A percentile compares a stretch with the other conserved stretches of the same genome.
Conservation (phyloP, 2,329 filamentous ascomycete genomes). For the Cercospora sesami region DNA sequence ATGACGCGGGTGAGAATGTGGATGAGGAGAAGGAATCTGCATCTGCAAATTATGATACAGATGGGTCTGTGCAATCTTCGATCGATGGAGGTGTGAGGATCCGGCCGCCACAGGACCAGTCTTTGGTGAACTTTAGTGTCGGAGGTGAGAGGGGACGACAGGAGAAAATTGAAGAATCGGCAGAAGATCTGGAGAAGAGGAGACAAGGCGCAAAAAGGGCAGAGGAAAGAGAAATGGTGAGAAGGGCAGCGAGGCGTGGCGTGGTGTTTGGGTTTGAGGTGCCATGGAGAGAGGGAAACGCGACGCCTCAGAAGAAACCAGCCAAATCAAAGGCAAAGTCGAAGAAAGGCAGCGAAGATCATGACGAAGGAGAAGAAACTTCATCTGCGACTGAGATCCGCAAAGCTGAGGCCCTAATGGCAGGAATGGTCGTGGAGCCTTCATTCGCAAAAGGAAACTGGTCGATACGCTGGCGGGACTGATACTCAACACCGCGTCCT, state of each 20-base stretch:
- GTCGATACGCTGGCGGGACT: conserved; percentile 59
- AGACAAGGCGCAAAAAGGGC: conserved; percentile 52
- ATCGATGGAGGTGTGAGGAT: conserved; percentile 26
- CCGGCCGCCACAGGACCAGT: conserved; percentile 46
- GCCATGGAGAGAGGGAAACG: conserved; percentile 23
- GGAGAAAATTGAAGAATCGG: conserved; percentile 55
- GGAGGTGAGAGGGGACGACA: conserved; percentile 57
- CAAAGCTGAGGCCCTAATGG: conserved; percentile 62
- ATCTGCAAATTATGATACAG: conserved; percentile 7
- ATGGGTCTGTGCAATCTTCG: conserved; percentile 18
- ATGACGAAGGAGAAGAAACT: conserved; percentile 26
- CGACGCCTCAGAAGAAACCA: conserved; percentile 16
- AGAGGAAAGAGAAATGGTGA: conserved; percentile 58
- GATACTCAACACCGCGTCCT: not conserved
- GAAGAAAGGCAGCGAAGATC: conserved; percentile 17
- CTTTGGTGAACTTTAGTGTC: conserved; percentile 58
- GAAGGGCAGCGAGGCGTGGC: conserved; percentile 62
- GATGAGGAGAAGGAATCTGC: conserved; percentile 26
- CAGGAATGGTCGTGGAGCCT: conserved; percentile 58
- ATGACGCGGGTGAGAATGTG: conserved; percentile 5
- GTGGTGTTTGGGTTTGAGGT: conserved; percentile 57
- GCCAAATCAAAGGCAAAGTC: conserved; percentile 25
- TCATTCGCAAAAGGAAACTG: conserved; percentile 64
- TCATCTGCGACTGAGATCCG: conserved; percentile 34
- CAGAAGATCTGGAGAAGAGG: conserved; percentile 53